Base-by-base conservation (phyloP, 257 asterid species). In the Gynochthodes officinalis region DNA sequence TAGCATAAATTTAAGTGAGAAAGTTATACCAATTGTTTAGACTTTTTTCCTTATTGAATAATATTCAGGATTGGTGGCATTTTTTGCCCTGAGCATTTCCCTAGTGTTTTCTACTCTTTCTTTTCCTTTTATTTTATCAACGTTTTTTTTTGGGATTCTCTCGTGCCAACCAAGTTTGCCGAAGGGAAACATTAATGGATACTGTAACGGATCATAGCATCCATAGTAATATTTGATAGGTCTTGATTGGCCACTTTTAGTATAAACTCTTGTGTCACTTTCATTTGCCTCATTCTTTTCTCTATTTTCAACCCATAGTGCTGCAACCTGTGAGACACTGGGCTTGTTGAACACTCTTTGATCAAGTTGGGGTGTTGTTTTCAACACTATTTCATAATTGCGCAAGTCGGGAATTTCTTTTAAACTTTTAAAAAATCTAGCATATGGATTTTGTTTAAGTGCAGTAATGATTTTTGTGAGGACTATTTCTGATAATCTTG, bases 191-290 rank as follows among this genome's bases (percentile, higher is more conserved):
- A 64, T 39, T 19, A 64, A 11, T 2, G 70, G 70, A 8, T 64
- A 64, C 25, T 64, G 70, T 0, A 64, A 12, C 10, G 70, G 70
- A 7, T 64, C 70, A 64, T 42, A 64, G 5, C 70, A 64, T 1
- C 50, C 70, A 12, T 64, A 64, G 6, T 23, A 64, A 1, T 64
- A 39, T 10, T 40, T 11, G 2, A 64, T 23, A 42, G 4, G n/a
- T 1, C 18, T 11, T 61, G 23, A 28, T 30, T 61, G 37, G 13
- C 65, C 65, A 4, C 28, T n/a, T 12, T 18, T 25, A 32, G 46
- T 61, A 5, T 61, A 32, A 12, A 61, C 67, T 33, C 13, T 8
- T 15, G 35, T 61, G 7, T 61, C n/a, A 3, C 28, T 12, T 0
- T 1, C 2, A 0, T 1, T 28, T 5, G 21, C 8, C 8, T 32